Evolutionary conservation across 2,329 filamentous ascomycete genomes (phyloP).

Genomic region (Boeremia exigua): DNA sequence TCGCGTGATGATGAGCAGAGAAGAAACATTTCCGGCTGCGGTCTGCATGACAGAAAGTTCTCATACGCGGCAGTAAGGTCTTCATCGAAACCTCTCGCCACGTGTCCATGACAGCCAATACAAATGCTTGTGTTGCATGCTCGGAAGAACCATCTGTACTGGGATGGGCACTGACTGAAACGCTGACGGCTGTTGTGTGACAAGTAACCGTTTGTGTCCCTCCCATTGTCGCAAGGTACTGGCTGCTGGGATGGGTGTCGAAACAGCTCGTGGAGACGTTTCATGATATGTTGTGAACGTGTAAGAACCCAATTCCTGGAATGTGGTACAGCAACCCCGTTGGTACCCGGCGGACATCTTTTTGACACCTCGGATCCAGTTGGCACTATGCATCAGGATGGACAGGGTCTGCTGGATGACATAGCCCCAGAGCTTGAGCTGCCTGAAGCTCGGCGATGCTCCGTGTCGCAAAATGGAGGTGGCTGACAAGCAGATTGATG

Average conservation of each 20-base stretch:
- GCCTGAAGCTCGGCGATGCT: conserved; percentile 8
- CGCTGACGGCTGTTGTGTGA: conserved; percentile 9
- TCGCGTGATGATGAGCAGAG: too few species aligned
- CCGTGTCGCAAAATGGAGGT: conserved; percentile 3
- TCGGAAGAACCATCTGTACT: neutral
- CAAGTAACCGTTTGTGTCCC: neutral
- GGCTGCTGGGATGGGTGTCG: neutral
- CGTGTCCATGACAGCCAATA: neutral
- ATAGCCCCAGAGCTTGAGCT: neutral
- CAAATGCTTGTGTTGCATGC: neutral
- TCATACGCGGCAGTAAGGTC: neutral
- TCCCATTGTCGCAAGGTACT: conserved; percentile 5
- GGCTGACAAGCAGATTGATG: conserved; percentile 1
- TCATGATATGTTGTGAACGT: conserved; percentile 9
- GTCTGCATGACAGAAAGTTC: neutral
- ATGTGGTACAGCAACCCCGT: conserved; percentile 6
- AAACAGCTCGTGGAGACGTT: conserved; percentile 14
- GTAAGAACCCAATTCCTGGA: conserved; percentile 9
- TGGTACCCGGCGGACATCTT: neutral
- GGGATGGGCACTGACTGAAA: neutral
- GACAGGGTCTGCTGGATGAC: conserved; percentile 4
- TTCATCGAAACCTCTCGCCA: neutral
- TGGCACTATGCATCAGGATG: conserved; percentile 1
- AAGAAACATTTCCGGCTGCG: neutral
- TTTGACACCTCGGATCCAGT: conserved; percentile 1